phyloP scores from a whole-genome alignment of 805 yeast species.

The Candida jianshihensis region DNA sequence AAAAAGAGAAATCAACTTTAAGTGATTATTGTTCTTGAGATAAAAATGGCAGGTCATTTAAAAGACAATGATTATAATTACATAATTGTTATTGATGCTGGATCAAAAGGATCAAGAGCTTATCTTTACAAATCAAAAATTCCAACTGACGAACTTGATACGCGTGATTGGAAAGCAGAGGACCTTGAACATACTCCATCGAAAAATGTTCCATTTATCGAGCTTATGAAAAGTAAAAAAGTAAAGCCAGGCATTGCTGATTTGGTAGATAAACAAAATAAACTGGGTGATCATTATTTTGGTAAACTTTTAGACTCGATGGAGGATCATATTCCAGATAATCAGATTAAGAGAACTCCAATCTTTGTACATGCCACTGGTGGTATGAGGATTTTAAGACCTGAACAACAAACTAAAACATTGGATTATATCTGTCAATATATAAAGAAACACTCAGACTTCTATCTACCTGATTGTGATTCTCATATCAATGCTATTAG shows the following conservation, averaged over 20 bases:
- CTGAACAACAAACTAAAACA: conserved; percentile 40
- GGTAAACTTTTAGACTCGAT: conserved; percentile 42
- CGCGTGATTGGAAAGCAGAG: conserved; percentile 7
- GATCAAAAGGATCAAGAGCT: conserved; percentile 60
- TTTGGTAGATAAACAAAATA: conserved; percentile 39
- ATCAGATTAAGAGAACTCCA: conserved; percentile 58
- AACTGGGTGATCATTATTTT: conserved; percentile 46
- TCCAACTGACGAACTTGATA: background rate
- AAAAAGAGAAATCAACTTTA: no score
- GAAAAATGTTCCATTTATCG: conserved; percentile 8
- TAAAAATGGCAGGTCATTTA: background rate
- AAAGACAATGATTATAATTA: conserved; percentile 37
- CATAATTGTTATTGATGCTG: conserved; percentile 56
- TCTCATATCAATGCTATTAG: conserved; percentile 53
- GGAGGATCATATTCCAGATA: conserved; percentile 46
- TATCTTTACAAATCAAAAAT: conserved; percentile 41
- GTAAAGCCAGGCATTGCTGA: conserved; percentile 52
- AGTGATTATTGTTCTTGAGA: no score
- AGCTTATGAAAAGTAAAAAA: conserved; percentile 14
- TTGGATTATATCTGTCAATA: conserved; percentile 44
- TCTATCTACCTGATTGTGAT: conserved; percentile 54
- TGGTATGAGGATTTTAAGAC: conserved; percentile 54
- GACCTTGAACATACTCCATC: background rate
- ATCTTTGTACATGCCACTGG: conserved; percentile 66
- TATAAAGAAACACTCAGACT: conserved; percentile 37